These are phyloP conservation scores for Lentinula lateritia DNA, from an alignment of 768 basidiomycete species.

Conservation along the genomic window DNA sequence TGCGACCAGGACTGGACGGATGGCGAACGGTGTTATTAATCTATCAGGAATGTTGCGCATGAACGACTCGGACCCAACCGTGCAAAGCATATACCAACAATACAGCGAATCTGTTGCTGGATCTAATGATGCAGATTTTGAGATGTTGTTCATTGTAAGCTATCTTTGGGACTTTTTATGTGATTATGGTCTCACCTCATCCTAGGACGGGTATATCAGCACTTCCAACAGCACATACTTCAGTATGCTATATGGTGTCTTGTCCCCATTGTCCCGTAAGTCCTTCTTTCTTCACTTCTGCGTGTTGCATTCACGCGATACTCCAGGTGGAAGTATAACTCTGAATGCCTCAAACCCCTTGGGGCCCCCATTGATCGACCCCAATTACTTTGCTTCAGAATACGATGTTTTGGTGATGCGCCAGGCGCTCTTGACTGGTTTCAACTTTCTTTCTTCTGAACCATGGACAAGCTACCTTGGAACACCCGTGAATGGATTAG, in stretches of 20 bases:
- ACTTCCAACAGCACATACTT: background rate
- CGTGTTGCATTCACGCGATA: background rate
- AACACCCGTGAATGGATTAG: background rate
- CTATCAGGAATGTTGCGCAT: background rate
- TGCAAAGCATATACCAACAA: background rate
- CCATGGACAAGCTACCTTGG: slow-evolving; percentile 1
- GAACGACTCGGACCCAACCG: background rate
- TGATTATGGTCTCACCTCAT: background rate
- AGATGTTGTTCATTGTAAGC: slow-evolving; percentile 24
- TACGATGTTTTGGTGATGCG: slow-evolving; percentile 2
- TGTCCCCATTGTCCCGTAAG: background rate
- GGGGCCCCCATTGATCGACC: slow-evolving; percentile 3
- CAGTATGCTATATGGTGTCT: background rate
- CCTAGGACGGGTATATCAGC: slow-evolving; percentile 3
- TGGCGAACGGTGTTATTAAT: slow-evolving; percentile 22
- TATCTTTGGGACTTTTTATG: background rate
- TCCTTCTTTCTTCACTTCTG: background rate
- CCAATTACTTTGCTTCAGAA: background rate
- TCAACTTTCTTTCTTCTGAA: background rate
- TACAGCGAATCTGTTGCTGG: slow-evolving; percentile 25
- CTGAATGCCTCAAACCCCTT: background rate
- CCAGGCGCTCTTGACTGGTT: background rate
- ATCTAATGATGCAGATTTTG: slow-evolving; percentile 26
- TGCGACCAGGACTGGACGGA: slow-evolving; percentile 19
- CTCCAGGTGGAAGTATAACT: background rate